Percentiles rank a stretch among this genome's conserved stretches.
Evolutionary conservation across 805 yeast genomes (phyloP).

Genomic region (Kodamaea kaohsiungensis): DNA sequence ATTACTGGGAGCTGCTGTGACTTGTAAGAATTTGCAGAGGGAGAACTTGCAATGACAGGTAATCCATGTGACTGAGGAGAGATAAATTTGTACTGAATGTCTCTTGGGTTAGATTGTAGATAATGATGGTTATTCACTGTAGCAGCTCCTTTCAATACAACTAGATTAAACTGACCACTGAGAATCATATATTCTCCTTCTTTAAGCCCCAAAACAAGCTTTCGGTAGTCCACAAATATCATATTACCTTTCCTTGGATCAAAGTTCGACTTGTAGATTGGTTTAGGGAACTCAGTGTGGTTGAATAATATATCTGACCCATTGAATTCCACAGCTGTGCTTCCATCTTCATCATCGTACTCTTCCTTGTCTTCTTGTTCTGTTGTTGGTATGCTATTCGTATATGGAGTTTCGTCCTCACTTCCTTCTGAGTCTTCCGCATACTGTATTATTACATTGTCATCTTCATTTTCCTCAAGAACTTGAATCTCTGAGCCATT

Average conservation of each 20-base stretch:
- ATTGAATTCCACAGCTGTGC: neutral
- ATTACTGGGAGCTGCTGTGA: neutral
- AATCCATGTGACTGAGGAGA: conserved; percentile 9
- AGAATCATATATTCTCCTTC: conserved; percentile 3
- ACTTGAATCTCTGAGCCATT: neutral
- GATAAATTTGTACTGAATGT: neutral
- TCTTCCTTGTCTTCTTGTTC: neutral
- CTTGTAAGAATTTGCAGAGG: neutral
- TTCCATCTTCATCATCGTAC: neutral
- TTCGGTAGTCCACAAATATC: neutral
- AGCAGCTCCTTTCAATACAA: conserved; percentile 5
- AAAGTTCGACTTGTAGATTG: conserved; percentile 3
- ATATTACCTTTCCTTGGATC: neutral
- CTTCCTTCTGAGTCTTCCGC: conserved; percentile 3
- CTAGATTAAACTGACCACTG: conserved; percentile 5
- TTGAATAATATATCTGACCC: neutral
- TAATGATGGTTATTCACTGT: conserved; percentile 3
- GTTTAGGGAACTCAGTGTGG: neutral
- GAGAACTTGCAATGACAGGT: conserved; percentile 3
- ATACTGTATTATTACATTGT: conserved; percentile 2
- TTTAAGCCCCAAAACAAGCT: neutral
- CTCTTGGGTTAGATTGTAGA: neutral
- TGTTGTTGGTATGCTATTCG: neutral
- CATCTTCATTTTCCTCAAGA: conserved; percentile 1
- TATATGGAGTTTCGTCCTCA: neutral